A percentile compares a stretch with the other conserved stretches of the same genome.
Conservation (phyloP, 257 asterid genomes). For the Prunella vulgaris region DNA sequence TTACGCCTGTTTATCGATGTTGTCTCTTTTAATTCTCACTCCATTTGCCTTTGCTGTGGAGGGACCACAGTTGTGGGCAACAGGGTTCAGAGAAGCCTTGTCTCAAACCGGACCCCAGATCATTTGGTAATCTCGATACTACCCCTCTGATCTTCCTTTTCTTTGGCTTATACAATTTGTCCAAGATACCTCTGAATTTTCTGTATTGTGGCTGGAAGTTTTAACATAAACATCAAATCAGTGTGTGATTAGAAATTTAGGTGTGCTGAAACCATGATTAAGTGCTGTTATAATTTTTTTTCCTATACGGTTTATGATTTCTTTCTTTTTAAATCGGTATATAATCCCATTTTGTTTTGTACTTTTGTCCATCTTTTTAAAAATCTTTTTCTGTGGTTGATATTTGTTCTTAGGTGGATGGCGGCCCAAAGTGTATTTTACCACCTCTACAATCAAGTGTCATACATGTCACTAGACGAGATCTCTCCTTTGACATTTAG, state of each 20-base stretch:
- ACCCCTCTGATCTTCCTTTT: slow-evolving; percentile 18
- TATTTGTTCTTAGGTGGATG: slow-evolving; percentile 74
- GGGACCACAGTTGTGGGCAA: slow-evolving; percentile 93
- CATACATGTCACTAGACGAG: slow-evolving; percentile 95
- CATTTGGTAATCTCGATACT: slow-evolving; percentile 57
- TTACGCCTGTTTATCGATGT: slow-evolving; percentile 84
- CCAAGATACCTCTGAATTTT: background rate
- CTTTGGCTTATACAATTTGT: slow-evolving; percentile 4
- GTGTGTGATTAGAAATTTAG: background rate
- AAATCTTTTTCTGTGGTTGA: slow-evolving; percentile 26
- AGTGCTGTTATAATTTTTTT: no score
- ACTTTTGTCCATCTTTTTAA: slow-evolving; percentile 12
- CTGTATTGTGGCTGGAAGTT: background rate
- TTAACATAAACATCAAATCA: background rate
- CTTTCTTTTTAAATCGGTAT: background rate
- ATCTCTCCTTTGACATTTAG: slow-evolving; percentile 97
- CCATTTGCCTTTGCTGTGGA: slow-evolving; percentile 97
- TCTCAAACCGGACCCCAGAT: slow-evolving; percentile 84
- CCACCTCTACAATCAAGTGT: slow-evolving; percentile 94
- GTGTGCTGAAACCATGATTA: background rate
- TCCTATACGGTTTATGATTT: background rate
- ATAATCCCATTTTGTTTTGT: slow-evolving; percentile 8
- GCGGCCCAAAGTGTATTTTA: slow-evolving; percentile 90
- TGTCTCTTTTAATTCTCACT: slow-evolving; percentile 76
- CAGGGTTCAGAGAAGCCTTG: slow-evolving; percentile 60